Conservation (phyloP, 1,139 yeast genomes). For the Saccharomyces hybrid region DNA sequence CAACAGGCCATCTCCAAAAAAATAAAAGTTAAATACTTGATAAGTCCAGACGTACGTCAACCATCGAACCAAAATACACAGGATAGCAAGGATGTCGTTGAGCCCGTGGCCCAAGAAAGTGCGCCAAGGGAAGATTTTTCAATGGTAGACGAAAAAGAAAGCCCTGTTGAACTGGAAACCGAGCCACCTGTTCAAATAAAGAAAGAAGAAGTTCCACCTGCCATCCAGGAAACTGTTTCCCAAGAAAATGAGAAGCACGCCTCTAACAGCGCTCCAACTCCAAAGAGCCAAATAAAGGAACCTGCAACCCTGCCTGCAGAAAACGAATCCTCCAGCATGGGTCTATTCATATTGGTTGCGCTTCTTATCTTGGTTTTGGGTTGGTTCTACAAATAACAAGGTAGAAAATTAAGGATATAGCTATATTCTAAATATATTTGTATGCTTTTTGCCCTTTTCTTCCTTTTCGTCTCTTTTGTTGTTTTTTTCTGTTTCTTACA, state of each 20-base stretch:
- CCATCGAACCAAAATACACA: not conserved
- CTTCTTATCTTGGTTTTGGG: conserved; percentile 52
- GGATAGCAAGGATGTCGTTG: conserved; percentile 5
- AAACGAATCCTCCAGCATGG: conserved; percentile 5
- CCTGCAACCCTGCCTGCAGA: conserved; percentile 3
- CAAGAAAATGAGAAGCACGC: conserved; percentile 8
- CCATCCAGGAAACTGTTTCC: conserved; percentile 7
- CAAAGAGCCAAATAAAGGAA: conserved; percentile 5
- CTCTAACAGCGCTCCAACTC: conserved; percentile 11
- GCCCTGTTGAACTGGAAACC: not conserved
- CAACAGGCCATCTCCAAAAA: conserved; percentile 59
- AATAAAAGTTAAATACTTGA: conserved; percentile 64
- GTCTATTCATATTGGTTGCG: conserved; percentile 45
- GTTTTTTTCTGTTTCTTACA: not conserved
- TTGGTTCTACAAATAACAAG: conserved; percentile 47
- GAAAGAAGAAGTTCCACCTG: conserved; percentile 1
- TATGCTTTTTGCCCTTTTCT: not conserved
- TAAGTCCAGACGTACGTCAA: conserved; percentile 9
- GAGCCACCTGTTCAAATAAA: conserved; percentile 7
- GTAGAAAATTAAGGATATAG: conserved; percentile 1
- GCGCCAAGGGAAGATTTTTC: not conserved
- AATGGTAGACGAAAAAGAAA: not conserved
- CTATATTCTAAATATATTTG: not conserved
- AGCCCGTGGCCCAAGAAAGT: conserved; percentile 3
- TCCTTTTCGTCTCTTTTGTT: not conserved